Evolutionary conservation across 768 basidiomycete species (phyloP), one percentile per base, ranked within the genome.

Genomic region (Hericium coralloides): DNA sequence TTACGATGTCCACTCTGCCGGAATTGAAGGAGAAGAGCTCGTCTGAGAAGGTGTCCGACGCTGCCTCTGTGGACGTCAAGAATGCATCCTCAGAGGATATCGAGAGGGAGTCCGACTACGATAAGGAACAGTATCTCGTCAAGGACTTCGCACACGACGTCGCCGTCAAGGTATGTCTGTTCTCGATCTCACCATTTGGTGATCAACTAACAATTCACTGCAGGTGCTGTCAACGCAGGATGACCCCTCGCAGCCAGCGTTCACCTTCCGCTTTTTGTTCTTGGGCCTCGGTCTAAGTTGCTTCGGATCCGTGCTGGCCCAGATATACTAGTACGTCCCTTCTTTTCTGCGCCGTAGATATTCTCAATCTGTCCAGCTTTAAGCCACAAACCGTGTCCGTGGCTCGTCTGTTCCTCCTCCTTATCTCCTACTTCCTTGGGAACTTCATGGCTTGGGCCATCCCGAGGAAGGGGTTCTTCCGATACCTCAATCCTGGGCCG

Each of bases 211-310:
- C 6, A 6, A 8, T 9, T 31, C 8, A 6, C 8, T 31, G 9
- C 38, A 73, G 67, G 73, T 74, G 49, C 56, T 75, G 58, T 66
- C 68, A 15, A 64, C 66, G 1, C 63, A 65, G 12, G 74, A 75
- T 55, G 74, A 75, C 49, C 70, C 73, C 12, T 67, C 67, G 25
- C 65, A 70, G 37, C 79, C 74, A 0, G 69, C 73, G 0, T 76
- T 78, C 59, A 83, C 81, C 0, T 81, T 84, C 68, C 70, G 82
- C 15, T 76, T 80, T 64, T 76, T 78, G 73, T 75, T 83, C 66
- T 71, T 83, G 1, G 78, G 77, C 38, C 62, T 81, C 15, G 81
- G 80, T 10, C 71, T 83, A 17, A 74, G 79, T 9, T 78, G 79
- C 58, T 84, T 84, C 63, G 80, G 80, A 53, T 65, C 66, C 49